Base-by-base conservation (phyloP, 1,284 basidiomycete genomes). In the Waitea zeae region DNA sequence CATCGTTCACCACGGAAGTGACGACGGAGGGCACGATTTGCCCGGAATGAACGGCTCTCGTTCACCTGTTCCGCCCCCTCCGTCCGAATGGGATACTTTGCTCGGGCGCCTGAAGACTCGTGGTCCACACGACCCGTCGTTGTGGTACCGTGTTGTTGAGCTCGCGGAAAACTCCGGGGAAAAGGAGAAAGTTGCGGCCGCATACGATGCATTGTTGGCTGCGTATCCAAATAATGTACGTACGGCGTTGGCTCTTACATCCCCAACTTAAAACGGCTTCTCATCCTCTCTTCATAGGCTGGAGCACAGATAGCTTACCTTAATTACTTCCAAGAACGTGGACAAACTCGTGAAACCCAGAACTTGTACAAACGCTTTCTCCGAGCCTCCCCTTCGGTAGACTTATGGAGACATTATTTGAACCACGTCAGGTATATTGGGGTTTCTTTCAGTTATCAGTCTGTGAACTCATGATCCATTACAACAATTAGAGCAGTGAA, bases 351-450 rank as follows among this genome's bases (percentile, higher is more conserved):
- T 41, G 72, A 74, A 47, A 81, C 77, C 19, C 78, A 86, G 57
- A 63, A 67, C 12, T 55, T 88, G 14, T 92, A 93, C 61, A 78
- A 76, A 46, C 67, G 73, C 34, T 92, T 83, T 52, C 56, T 93
- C 42, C 75, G 74, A 50, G 68, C 69, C 1, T 88, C 87, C 0
- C 78, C 83, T 4, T 79, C 77, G 30, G 82, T 89, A 39, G 83
- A 89, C 39, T 59, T 93, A 1, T 90, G 86, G 80, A 77, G 73
- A 46, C 83, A 79, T 49, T 90, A 89, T 51, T 59, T 89, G 45
- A 74, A 66, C 31, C 88, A 84, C 50, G 79, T 89, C 45, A 68
- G 81, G 68, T 81, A 49, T 50, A 68, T 59, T 7, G 7, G n/a
- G 7, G 7, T 26, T 26, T 26, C 29, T 30, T 30, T 7, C 14